phyloP scores from a whole-genome alignment of 2,329 filamentous ascomycete species.

The Trichophyton equinum region DNA sequence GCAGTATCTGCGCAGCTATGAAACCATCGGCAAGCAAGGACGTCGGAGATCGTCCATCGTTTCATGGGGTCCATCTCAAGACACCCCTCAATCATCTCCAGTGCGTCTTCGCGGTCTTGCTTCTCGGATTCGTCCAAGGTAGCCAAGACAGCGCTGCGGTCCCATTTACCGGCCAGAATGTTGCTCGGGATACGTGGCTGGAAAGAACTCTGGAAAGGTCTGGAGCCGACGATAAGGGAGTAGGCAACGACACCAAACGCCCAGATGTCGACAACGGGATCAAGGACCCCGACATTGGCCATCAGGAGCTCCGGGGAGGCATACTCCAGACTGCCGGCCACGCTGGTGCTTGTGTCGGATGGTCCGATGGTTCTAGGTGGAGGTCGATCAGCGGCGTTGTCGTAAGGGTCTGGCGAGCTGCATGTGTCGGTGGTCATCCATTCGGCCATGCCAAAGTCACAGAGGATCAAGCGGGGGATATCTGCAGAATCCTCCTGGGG shows the following conservation, averaged over 20 bases:
- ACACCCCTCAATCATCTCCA: constrained; percentile 49
- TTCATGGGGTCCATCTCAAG: constrained; percentile 43
- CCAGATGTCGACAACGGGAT: constrained; percentile 52
- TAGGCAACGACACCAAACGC: constrained; percentile 54
- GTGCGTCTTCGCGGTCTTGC: constrained; percentile 31
- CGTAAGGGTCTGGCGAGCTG: constrained; percentile 39
- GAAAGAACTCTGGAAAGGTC: constrained; percentile 51
- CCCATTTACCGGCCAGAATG: constrained; percentile 49
- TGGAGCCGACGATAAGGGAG: constrained; percentile 46
- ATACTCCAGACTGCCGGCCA: constrained; percentile 49
- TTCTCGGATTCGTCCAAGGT: constrained; percentile 23
- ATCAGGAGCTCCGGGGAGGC: constrained; percentile 37
- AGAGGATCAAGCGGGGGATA: constrained; percentile 42
- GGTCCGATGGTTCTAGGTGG: constrained; percentile 42
- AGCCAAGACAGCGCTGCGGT: constrained; percentile 38
- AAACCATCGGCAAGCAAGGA: constrained; percentile 46
- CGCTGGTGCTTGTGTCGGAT: constrained; percentile 43
- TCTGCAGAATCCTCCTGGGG: constrained; percentile 32
- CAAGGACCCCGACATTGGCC: constrained; percentile 29
- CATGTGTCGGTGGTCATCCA: constrained; percentile 48
- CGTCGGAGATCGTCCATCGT: constrained; percentile 46
- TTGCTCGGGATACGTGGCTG: constrained; percentile 46
- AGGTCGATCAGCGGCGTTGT: constrained; percentile 35
- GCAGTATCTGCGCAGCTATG: constrained; percentile 26
- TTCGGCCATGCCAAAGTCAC: constrained; percentile 58